phyloP scores from a whole-genome alignment of 495 filamentous ascomycete genomes.

The Cairneyella variabilis region DNA sequence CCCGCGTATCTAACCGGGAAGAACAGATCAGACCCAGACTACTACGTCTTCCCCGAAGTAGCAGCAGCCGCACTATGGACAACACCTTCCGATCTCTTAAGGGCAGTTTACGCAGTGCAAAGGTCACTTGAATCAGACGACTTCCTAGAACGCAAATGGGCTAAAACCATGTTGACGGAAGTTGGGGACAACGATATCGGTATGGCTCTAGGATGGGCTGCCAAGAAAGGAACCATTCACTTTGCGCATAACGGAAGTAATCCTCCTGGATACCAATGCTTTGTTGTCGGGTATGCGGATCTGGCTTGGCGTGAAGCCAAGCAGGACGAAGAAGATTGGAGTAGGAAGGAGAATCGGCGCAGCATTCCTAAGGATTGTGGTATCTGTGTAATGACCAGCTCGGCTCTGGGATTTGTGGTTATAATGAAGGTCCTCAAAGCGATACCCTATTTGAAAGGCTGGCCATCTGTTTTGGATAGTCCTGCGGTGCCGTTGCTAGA shows the following conservation, averaged over 20 bases:
- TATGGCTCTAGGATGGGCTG: slow-evolving; percentile 14
- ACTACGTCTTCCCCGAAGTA: slow-evolving; percentile 21
- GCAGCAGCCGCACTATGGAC: slow-evolving; percentile 31
- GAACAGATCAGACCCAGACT: neutral
- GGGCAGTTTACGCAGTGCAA: slow-evolving; percentile 23
- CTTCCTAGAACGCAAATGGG: slow-evolving; percentile 19
- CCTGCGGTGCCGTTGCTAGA: neutral
- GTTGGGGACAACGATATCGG: neutral
- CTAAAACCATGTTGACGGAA: slow-evolving; percentile 22
- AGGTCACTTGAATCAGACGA: slow-evolving; percentile 12
- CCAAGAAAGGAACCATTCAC: neutral
- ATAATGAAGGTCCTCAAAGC: slow-evolving; percentile 7
- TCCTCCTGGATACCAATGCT: slow-evolving; percentile 8
- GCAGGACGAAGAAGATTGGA: neutral
- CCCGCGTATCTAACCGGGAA: slow-evolving; percentile 19
- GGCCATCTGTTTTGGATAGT: neutral
- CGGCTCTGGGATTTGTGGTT: slow-evolving; percentile 1
- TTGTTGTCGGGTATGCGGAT: slow-evolving; percentile 11
- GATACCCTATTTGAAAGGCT: slow-evolving; percentile 12
- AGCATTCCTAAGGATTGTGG: slow-evolving; percentile 3
- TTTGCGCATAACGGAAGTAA: slow-evolving; percentile 13
- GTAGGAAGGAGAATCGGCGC: neutral
- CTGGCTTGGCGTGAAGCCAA: no score
- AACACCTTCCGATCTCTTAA: slow-evolving; percentile 28
- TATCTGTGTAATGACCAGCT: slow-evolving; percentile 16